phyloP scores from a whole-genome alignment of 441 rosid genomes.

The Codiaeum variegatum region DNA sequence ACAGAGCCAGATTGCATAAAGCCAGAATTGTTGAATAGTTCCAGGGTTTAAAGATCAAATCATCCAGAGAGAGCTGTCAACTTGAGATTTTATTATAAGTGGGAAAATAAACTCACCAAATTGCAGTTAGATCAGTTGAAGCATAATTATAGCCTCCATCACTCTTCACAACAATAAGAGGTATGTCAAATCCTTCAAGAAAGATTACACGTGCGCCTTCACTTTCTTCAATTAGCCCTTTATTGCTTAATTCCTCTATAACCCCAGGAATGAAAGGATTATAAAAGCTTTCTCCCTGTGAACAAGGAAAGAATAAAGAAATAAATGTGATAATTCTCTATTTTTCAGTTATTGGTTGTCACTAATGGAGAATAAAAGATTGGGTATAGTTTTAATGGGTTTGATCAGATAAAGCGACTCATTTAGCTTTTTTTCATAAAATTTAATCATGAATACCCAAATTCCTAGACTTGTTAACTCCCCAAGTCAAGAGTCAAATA shows the following conservation, averaged over 20 bases:
- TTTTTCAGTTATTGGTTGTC: background rate
- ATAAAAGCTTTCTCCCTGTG: conserved; percentile 95
- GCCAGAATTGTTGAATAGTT: background rate
- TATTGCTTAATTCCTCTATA: conserved; percentile 42
- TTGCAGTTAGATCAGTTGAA: conserved; percentile 85
- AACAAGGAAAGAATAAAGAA: conserved; percentile 20
- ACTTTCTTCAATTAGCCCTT: conserved; percentile 79
- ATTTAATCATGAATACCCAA: background rate
- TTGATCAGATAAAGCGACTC: background rate
- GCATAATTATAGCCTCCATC: conserved; percentile 96
- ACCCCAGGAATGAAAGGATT: conserved; percentile 66
- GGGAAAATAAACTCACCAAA: conserved; percentile 52
- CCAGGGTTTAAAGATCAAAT: background rate
- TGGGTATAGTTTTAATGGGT: background rate
- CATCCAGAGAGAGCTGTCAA: background rate
- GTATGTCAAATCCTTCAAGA: conserved; percentile 65
- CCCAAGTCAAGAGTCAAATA: background rate
- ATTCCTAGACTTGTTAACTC: background rate
- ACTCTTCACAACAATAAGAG: conserved; percentile 89
- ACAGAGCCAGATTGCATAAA: background rate
- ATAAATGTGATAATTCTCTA: background rate
- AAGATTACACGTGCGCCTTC: conserved; percentile 86
- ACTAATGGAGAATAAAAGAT: background rate
- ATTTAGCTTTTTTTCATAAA: background rate
- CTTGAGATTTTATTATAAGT: background rate